Percentiles rank a stretch among this genome's conserved stretches.
Conservation (phyloP, 176 grass and related monocot genomes). For the Triticum dicoccoides region DNA sequence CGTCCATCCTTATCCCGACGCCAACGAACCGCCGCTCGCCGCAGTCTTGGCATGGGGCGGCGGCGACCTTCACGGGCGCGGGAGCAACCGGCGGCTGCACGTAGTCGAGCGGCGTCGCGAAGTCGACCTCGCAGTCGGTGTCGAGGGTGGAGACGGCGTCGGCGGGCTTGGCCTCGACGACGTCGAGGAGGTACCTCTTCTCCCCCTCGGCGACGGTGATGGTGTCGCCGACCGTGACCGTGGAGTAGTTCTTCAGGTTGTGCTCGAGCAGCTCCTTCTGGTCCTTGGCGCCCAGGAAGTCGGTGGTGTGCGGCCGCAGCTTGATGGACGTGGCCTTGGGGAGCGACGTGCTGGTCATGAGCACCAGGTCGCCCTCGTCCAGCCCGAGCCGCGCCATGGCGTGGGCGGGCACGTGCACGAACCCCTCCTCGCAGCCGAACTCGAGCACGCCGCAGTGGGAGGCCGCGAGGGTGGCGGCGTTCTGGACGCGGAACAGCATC, state of each 20-base stretch:
- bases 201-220: conserved; percentile 61
- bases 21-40: conserved; percentile 6
- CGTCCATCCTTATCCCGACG: conserved; percentile 16
- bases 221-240: conserved; percentile 69
- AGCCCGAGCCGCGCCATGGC: conserved; percentile 68
- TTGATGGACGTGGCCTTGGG: conserved; percentile 76
- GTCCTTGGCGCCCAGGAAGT: conserved; percentile 17
- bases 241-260: conserved; percentile 48
- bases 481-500: conserved; percentile 61
- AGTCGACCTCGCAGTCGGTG: conserved; percentile 77
- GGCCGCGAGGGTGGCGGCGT: conserved; percentile 26
- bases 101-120: conserved; percentile 57
- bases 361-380: not conserved
- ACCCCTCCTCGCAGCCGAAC: conserved; percentile 76
- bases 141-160: conserved; percentile 53
- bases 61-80: not conserved
- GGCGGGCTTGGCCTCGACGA: conserved; percentile 57
- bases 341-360: conserved; percentile 19
- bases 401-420: conserved; percentile 68
- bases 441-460: conserved; percentile 66
- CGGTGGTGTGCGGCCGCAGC: conserved; percentile 67
- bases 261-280: conserved; percentile 32
- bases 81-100: conserved; percentile 15
- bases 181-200: conserved; percentile 56
- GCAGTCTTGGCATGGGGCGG: not conserved